phyloP scores from a whole-genome alignment of 257 asterid genomes.

The Solanum virginianum region DNA sequence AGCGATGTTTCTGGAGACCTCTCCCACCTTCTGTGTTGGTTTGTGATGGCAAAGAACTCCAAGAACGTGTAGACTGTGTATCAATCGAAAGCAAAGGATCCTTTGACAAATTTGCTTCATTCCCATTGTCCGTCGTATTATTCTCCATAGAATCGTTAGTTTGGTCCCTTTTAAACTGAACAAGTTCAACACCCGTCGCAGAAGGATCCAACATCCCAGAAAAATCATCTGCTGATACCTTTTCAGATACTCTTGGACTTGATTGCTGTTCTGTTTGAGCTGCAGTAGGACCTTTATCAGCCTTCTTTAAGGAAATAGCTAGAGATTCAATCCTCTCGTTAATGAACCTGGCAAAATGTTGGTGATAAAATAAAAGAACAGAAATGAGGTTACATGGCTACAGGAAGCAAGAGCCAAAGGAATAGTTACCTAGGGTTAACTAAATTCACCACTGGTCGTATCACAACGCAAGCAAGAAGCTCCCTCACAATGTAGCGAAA shows the following conservation, averaged over 20 bases:
- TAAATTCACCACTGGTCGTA: slow-evolving; percentile 84
- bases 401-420: slow-evolving; percentile 5
- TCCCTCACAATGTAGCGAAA: slow-evolving; percentile 68
- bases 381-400: background rate
- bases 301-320: slow-evolving; percentile 45
- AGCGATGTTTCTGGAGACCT: slow-evolving; percentile 33
- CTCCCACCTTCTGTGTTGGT: slow-evolving; percentile 34
- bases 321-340: slow-evolving; percentile 86
- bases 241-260: slow-evolving; percentile 28
- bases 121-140: slow-evolving; percentile 16
- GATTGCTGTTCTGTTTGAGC: slow-evolving; percentile 25
- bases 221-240: slow-evolving; percentile 35
- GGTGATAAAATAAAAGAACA: slow-evolving; percentile 15
- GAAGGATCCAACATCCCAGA: slow-evolving; percentile 60
- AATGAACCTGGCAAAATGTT: slow-evolving; percentile 60
- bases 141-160: slow-evolving; percentile 18
- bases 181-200: slow-evolving; percentile 82
- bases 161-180: slow-evolving; percentile 66
- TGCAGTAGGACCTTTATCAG: slow-evolving; percentile 39
- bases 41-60: slow-evolving; percentile 59
- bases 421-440: slow-evolving; percentile 70
- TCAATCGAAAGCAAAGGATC: slow-evolving; percentile 86
- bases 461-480: slow-evolving; percentile 88
- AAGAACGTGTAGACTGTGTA: slow-evolving; percentile 60
- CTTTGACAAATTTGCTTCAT: slow-evolving; percentile 38